These are phyloP conservation scores for Apophysomyces ossiformis DNA, from an alignment of 371 early-diverging fungal species.

Conservation along the genomic window DNA sequence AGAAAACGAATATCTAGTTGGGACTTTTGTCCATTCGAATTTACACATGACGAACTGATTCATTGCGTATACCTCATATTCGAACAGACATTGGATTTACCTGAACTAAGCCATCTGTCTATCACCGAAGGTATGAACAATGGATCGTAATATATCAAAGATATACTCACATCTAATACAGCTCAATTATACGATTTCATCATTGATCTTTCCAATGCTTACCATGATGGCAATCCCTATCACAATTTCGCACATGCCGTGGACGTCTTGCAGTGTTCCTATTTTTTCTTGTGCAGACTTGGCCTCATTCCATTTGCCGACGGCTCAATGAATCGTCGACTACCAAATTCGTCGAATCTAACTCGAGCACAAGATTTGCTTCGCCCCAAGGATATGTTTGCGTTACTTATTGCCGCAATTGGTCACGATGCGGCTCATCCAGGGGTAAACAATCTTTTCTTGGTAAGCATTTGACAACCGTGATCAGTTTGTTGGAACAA, in stretches of 20 bases:
- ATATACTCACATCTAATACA: conserved; percentile 26
- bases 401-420: conserved; percentile 75
- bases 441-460: conserved; percentile 79
- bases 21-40: conserved; percentile 71
- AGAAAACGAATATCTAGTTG: conserved; percentile 61
- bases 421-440: conserved; percentile 89
- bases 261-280: conserved; percentile 83
- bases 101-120: conserved; percentile 55
- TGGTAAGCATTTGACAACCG: conserved; percentile 43
- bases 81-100: conserved; percentile 61
- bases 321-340: background rate
- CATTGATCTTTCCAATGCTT: conserved; percentile 61
- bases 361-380: conserved; percentile 51
- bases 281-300: conserved; percentile 70
- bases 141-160: conserved; percentile 12
- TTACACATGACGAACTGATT: conserved; percentile 65
- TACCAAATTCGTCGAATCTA: conserved; percentile 11
- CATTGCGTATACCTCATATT: conserved; percentile 69
- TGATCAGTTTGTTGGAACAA: background rate
- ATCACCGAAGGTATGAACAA: conserved; percentile 55
- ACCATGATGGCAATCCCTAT: conserved; percentile 76
- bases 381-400: conserved; percentile 68
- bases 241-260: conserved; percentile 89
- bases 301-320: conserved; percentile 49
- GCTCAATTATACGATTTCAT: conserved; percentile 65